Evolutionary conservation across 495 filamentous ascomycete species (phyloP).

Genomic region (Hypomontagnella monticulosa): DNA sequence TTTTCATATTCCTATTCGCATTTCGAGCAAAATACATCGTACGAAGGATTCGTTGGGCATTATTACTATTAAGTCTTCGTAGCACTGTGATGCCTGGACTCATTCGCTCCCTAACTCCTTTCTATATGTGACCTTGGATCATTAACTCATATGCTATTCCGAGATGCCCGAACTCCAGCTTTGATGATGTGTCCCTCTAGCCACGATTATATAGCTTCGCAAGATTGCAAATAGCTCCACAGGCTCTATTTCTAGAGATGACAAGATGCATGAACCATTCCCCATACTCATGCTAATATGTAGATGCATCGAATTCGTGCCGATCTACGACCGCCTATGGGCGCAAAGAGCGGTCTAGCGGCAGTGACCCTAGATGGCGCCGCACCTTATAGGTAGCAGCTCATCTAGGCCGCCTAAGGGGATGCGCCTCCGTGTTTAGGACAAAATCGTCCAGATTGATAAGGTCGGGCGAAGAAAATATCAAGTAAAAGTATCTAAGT

Average conservation of each 20-base stretch:
- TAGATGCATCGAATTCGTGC: no score
- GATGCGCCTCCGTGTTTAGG: constrained; percentile 80
- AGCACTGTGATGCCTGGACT: constrained; percentile 18
- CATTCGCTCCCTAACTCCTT: constrained; percentile 9
- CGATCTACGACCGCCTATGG: no score
- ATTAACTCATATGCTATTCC: constrained; percentile 18
- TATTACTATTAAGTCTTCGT: constrained; percentile 39
- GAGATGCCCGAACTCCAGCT: constrained; percentile 7
- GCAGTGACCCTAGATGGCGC: not conserved
- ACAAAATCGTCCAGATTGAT: constrained; percentile 67
- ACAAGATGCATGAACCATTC: not conserved
- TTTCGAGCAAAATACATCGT: not conserved
- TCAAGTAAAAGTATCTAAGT: constrained; percentile 85
- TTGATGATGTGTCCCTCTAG: constrained; percentile 1
- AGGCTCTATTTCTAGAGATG: not conserved
- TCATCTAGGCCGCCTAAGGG: constrained; percentile 61
- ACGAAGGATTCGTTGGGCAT: not conserved
- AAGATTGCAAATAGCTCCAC: not conserved
- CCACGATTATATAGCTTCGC: not conserved
- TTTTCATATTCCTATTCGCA: no score
- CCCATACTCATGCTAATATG: not conserved
- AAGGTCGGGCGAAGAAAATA: constrained; percentile 76
- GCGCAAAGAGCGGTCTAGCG: no score
- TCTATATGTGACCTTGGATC: constrained; percentile 17
- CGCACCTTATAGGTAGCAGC: not conserved